Evolutionary conservation across 2,329 filamentous ascomycete genomes (phyloP).

Genomic region (Cladophialophora carrionii): DNA sequence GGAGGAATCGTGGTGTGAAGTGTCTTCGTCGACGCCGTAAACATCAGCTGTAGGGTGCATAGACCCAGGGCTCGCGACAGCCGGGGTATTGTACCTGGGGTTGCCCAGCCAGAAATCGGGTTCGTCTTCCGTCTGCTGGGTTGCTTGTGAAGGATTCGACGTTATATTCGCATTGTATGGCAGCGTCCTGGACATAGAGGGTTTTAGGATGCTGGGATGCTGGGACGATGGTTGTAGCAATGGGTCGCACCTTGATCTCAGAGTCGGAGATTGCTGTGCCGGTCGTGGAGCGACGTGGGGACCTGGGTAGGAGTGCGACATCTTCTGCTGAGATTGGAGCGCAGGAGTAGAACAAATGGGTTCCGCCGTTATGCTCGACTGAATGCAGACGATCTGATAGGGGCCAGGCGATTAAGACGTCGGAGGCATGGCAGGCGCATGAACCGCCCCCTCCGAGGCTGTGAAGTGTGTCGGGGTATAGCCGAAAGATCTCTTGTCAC

Average conservation of each 20-base stretch:
- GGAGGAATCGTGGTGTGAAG: conserved; percentile 29
- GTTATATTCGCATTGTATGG: conserved; percentile 30
- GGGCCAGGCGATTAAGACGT: conserved; percentile 20
- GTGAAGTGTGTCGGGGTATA: conserved; percentile 17
- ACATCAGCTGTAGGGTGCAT: conserved; percentile 10
- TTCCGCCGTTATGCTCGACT: conserved; percentile 18
- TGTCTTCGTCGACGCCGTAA: conserved; percentile 28
- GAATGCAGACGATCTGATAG: conserved; percentile 21
- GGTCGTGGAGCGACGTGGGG: conserved; percentile 10
- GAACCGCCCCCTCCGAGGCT: conserved; percentile 13
- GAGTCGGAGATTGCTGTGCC: conserved; percentile 21
- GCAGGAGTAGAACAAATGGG: conserved; percentile 9
- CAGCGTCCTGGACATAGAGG: conserved; percentile 17
- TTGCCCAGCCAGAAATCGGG: conserved; percentile 8
- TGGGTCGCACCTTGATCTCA: conserved; percentile 13
- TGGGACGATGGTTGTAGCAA: conserved; percentile 12
- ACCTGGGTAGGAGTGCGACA: conserved; percentile 23
- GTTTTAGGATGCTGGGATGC: background rate
- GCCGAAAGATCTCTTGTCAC: conserved; percentile 5
- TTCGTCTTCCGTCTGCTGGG: conserved; percentile 13
- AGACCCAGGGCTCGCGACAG: conserved; percentile 20
- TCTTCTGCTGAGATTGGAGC: conserved; percentile 15
- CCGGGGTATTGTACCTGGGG: conserved; percentile 7
- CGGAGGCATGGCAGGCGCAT: conserved; percentile 26
- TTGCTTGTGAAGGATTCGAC: conserved; percentile 27